A percentile compares a stretch with the other conserved stretches of the same genome.
These are phyloP conservation scores for Zymoseptoria passerinii DNA, from an alignment of 2,329 filamentous ascomycete genomes.

Conservation along the genomic window DNA sequence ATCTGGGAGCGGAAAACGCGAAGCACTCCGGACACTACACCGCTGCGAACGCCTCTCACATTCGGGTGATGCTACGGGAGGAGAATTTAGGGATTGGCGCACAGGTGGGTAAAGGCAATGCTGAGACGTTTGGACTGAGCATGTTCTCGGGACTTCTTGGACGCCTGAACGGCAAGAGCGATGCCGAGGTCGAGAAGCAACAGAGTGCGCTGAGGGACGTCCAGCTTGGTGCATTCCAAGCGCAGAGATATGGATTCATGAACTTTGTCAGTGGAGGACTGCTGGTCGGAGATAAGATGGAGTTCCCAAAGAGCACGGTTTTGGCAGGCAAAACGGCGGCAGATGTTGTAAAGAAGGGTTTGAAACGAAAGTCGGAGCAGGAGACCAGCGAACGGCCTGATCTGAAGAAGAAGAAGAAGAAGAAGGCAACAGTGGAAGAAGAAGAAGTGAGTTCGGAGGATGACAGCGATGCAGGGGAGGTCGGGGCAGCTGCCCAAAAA, in stretches of 20 bases:
- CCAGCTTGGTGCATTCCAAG: constrained; percentile 65
- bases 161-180: constrained; percentile 78
- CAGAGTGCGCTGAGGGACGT: constrained; percentile 59
- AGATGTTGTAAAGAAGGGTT: constrained; percentile 36
- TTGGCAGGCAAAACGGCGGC: constrained; percentile 36
- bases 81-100: constrained; percentile 87
- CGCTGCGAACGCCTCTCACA: constrained; percentile 73
- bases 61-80: constrained; percentile 78
- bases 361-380: constrained; percentile 28
- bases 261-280: constrained; percentile 83
- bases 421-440: constrained; percentile 24
- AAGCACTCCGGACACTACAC: constrained; percentile 69
- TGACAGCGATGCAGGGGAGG: constrained; percentile 15
- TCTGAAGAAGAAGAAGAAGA: constrained; percentile 20
- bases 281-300: constrained; percentile 51
- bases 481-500: constrained; percentile 23
- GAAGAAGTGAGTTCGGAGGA: neutral
- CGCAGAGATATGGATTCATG: constrained; percentile 69
- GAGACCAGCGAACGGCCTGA: constrained; percentile 5
- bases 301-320: constrained; percentile 23
- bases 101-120: constrained; percentile 58
- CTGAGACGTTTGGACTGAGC: constrained; percentile 73
- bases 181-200: constrained; percentile 63
- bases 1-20: constrained; percentile 69
- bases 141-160: constrained; percentile 81